Evolutionary conservation across 2,329 filamentous ascomycete species (phyloP).

Genomic region (Calonectria fujianensis): DNA sequence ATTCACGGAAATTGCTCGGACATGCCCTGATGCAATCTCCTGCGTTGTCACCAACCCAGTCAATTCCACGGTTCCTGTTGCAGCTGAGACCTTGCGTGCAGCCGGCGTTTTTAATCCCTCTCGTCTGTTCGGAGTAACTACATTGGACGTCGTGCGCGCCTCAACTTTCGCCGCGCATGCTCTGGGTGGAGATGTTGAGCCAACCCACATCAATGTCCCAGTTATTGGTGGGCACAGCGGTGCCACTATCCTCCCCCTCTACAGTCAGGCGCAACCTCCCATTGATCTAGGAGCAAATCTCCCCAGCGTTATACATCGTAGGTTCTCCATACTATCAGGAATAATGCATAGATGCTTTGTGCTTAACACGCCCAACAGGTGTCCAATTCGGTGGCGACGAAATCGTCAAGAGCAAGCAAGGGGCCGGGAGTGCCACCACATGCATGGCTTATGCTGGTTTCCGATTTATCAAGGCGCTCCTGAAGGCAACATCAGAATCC

Average conservation of each 20-base stretch:
- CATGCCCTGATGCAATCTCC: background rate
- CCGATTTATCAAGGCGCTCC: background rate
- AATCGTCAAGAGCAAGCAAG: constrained; percentile 14
- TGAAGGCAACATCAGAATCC: background rate
- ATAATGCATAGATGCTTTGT: too few relatives aligned
- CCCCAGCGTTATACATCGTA: background rate
- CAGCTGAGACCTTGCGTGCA: background rate
- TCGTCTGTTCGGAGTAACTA: background rate
- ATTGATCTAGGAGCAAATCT: background rate
- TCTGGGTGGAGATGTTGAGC: background rate
- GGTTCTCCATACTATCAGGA: background rate
- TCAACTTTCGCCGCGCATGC: constrained; percentile 8
- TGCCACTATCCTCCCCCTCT: background rate
- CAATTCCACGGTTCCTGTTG: constrained; percentile 6
- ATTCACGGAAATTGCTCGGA: background rate
- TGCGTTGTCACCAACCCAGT: constrained; percentile 7
- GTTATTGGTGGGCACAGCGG: constrained; percentile 8
- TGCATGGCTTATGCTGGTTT: constrained; percentile 17
- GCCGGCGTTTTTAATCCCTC: background rate
- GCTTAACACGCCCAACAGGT: background rate
- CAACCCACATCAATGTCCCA: background rate
- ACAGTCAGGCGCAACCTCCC: constrained; percentile 10
- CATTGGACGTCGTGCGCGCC: constrained; percentile 2
- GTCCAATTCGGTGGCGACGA: constrained; percentile 11
- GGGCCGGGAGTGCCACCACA: background rate